Evolutionary conservation across 352 stramenopile genomes (phyloP).

Genomic region (Pythium myriotylum): DNA sequence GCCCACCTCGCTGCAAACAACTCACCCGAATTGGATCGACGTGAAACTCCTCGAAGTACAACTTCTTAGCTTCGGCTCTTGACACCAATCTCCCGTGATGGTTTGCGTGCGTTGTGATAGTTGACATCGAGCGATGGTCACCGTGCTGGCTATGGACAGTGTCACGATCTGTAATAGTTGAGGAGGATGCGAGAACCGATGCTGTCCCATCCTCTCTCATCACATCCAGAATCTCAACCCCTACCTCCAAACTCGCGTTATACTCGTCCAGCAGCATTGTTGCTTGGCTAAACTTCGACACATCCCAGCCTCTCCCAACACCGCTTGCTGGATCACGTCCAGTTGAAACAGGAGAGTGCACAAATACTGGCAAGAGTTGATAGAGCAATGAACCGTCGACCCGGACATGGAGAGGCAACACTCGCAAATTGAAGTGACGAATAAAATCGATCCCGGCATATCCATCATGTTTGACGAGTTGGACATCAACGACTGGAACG

Average conservation of each 20-base stretch:
- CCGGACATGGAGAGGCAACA: conserved; percentile 77
- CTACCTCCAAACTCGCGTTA: conserved; percentile 69
- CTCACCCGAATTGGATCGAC: conserved; percentile 79
- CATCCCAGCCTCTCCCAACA: conserved; percentile 24
- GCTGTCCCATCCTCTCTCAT: conserved; percentile 63
- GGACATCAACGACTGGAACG: conserved; percentile 72
- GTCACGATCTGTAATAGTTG: conserved; percentile 21
- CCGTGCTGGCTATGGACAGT: conserved; percentile 20
- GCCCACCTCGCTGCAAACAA: neutral
- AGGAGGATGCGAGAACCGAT: conserved; percentile 39
- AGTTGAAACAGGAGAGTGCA: conserved; percentile 43
- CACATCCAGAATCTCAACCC: conserved; percentile 70
- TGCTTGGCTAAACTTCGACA: conserved; percentile 40
- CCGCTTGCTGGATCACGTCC: conserved; percentile 23
- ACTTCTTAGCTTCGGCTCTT: conserved; percentile 74
- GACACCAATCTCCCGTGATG: conserved; percentile 36
- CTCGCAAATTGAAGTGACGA: conserved; percentile 71
- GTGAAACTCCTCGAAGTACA: conserved; percentile 91
- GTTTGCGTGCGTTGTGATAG: conserved; percentile 14
- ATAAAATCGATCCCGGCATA: conserved; percentile 90
- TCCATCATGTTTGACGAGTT: conserved; percentile 84
- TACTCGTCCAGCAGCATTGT: conserved; percentile 71
- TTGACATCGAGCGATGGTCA: conserved; percentile 22
- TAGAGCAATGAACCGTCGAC: conserved; percentile 83
- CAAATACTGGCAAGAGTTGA: conserved; percentile 67